phyloP scores from a whole-genome alignment of 1,139 yeast species.

The Yamadazyma kanchanaburiensis region DNA sequence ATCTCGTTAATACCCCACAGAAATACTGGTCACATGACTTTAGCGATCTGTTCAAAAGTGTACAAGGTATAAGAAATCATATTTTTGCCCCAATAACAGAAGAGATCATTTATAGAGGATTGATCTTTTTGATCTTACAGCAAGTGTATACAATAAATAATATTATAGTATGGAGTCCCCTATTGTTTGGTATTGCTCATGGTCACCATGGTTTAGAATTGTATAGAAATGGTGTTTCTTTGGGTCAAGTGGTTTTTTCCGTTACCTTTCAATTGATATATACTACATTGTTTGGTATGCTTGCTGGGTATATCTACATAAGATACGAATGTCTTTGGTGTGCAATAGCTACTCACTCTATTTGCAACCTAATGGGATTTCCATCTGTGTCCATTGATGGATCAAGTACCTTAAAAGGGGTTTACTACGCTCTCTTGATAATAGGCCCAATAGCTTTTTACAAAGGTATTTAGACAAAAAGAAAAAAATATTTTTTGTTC shows the following conservation, averaged over 20 bases:
- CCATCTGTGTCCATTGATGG: constrained; percentile 42
- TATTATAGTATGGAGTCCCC: constrained; percentile 51
- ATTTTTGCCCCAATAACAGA: constrained; percentile 85
- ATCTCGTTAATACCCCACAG: background rate
- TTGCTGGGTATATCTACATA: constrained; percentile 61
- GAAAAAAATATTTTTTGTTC: too few species aligned
- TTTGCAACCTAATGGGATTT: constrained; percentile 79
- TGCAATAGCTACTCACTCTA: constrained; percentile 59
- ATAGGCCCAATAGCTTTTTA: too few species aligned
- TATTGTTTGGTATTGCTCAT: constrained; percentile 89
- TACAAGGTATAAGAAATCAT: constrained; percentile 61
- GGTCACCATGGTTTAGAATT: constrained; percentile 75
- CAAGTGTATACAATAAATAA: constrained; percentile 14
- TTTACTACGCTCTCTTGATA: constrained; percentile 31
- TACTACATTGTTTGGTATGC: constrained; percentile 77
- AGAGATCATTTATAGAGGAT: constrained; percentile 74
- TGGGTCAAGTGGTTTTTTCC: constrained; percentile 5
- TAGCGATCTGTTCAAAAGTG: constrained; percentile 23
- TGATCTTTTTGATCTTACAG: constrained; percentile 44
- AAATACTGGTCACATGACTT: constrained; percentile 13
- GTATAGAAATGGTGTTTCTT: constrained; percentile 3
- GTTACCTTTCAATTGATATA: constrained; percentile 56
- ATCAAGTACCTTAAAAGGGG: background rate
- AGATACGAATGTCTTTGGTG: constrained; percentile 58
- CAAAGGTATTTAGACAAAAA: too few species aligned